These are phyloP conservation scores for Actinidia arguta DNA, from an alignment of 179 eudicot species.

Conservation along the genomic window DNA sequence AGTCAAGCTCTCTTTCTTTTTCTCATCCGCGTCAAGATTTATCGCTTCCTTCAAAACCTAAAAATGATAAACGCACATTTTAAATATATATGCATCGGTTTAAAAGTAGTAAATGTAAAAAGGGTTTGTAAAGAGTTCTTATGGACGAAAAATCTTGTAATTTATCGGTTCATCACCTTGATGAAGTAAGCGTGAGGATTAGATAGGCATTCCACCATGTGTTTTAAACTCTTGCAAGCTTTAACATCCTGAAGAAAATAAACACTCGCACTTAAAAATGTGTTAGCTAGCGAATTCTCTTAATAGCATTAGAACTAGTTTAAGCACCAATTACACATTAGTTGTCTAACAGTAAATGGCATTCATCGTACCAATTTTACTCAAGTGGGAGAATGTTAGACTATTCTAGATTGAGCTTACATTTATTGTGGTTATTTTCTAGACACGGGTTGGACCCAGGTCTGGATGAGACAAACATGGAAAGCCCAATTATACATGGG, in stretches of 20 bases:
- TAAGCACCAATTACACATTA: neutral
- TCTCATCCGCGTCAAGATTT: slow-evolving; percentile 51
- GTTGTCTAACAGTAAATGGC: neutral
- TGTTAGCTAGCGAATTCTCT: neutral
- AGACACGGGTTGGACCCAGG: no score
- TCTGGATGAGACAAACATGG: no score
- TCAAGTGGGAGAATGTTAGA: no score
- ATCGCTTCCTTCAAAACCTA: slow-evolving; percentile 68
- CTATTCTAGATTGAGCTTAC: no score
- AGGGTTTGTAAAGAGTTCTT: neutral
- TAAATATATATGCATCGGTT: neutral
- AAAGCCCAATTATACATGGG: no score
- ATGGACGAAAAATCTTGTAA: neutral
- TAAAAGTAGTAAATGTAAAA: no score
- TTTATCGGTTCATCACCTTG: slow-evolving; percentile 41
- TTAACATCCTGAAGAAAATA: slow-evolving; percentile 52
- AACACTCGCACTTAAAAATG: neutral
- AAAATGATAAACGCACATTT: neutral
- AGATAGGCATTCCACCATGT: slow-evolving; percentile 61
- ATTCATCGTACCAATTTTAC: no score
- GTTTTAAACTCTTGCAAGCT: slow-evolving; percentile 38
- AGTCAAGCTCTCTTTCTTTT: slow-evolving; percentile 67
- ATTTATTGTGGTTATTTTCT: no score
- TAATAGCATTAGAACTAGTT: neutral
- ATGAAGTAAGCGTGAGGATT: slow-evolving; percentile 60